Conservation (phyloP, 768 basidiomycete species). For the Hygrophorus pudorinus region DNA sequence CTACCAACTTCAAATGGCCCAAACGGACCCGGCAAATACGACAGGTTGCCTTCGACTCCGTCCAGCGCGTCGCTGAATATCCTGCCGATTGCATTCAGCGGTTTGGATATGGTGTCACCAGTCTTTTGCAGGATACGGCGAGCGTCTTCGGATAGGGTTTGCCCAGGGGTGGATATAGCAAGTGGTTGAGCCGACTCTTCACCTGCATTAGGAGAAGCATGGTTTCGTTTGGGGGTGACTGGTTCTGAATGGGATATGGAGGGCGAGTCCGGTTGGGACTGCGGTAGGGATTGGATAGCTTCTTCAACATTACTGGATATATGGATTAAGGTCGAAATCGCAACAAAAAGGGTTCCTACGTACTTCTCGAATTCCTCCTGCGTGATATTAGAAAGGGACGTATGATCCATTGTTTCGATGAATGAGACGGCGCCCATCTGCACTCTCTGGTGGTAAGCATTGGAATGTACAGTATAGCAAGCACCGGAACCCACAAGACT, state of each 20-base stretch:
- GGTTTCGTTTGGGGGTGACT: constrained; percentile 10
- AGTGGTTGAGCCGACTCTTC: constrained; percentile 86
- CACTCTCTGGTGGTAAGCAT: too few species aligned
- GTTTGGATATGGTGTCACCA: constrained; percentile 84
- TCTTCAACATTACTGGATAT: constrained; percentile 39
- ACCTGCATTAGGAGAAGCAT: constrained; percentile 49
- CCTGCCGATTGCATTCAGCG: constrained; percentile 78
- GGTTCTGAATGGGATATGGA: constrained; percentile 7
- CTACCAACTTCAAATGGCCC: constrained; percentile 56
- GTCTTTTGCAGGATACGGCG: constrained; percentile 80
- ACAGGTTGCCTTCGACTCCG: constrained; percentile 52
- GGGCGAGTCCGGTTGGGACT: constrained; percentile 14
- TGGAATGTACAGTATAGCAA: too few species aligned
- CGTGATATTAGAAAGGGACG: constrained; percentile 86
- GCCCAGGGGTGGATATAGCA: constrained; percentile 47
- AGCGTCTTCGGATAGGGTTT: constrained; percentile 59
- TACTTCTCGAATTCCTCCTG: constrained; percentile 88
- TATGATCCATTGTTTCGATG: constrained; percentile 97
- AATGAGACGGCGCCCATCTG: constrained; percentile 96
- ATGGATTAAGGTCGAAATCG: background rate
- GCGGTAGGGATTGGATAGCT: constrained; percentile 39
- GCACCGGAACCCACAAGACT: constrained; percentile 57
- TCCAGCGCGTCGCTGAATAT: constrained; percentile 83
- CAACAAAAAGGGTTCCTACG: constrained; percentile 9
- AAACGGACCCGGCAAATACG: constrained; percentile 60